Base-by-base conservation (phyloP, 1,139 yeast species). In the Kurtzmaniella quercitrusa region DNA sequence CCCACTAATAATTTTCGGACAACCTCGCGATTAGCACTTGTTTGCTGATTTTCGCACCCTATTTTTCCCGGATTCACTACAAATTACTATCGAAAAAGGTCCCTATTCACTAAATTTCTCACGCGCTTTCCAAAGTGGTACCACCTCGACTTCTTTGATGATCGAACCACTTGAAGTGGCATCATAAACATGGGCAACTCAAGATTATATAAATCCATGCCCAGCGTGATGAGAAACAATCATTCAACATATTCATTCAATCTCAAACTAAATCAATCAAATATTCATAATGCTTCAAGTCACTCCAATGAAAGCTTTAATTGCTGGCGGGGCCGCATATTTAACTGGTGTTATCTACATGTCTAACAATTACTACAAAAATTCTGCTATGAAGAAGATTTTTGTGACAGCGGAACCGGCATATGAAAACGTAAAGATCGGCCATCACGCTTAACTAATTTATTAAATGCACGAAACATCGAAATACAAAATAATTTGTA, bases 341-440 rank as follows among this genome's bases (percentile, higher is more conserved):
- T 70, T 68, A 12, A 42, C 59, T 14, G 71, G 68, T 36, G 68
- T 58, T 3, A 50, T 56, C 42, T 68, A 57, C 53, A 71, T 70
- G 76, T 49, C 59, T n/a, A 63, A 54, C 33, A 50, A 56, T 47
- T 69, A 68, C 55, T 67, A 63, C 52, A 46, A 55, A 32, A 51
- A 55, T 36, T 66, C 70, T n/a, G 42, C 59, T 7, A 52, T 68
- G 42, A 65, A 58, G 47, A 53, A 55, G 42, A 62, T 62, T 23
- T 70, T 55, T 46, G 66, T 60, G 23, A 49, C 48, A 2, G 53
- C 65, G 15, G 73, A 67, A 52, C 51, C 57, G 19, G 58, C 54
- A 26, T 67, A 61, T 46, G 66, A 55, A 28, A 47, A 55, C n/a
- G 61, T 65, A 33, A 60, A 60, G 45, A 52, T 66, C 36, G 45